Conservation (phyloP, 2,329 filamentous ascomycete genomes). For the Canariomyces notabilis region DNA sequence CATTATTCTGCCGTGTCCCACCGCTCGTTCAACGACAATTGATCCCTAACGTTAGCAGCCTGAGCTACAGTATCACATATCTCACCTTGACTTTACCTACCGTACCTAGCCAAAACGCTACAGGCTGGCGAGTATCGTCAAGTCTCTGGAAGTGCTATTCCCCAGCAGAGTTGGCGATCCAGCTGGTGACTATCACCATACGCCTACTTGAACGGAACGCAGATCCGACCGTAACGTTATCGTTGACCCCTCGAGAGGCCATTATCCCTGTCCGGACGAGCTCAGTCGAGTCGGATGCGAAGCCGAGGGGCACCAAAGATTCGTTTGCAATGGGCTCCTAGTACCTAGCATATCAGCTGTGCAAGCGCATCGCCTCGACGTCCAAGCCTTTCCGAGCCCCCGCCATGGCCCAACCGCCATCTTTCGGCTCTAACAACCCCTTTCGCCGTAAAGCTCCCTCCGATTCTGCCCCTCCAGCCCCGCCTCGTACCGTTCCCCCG, state of each 20-base stretch:
- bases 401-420: slow-evolving; percentile 32
- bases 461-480: slow-evolving; percentile 25
- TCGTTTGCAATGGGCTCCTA: slow-evolving; percentile 11
- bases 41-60: background rate
- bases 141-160: background rate
- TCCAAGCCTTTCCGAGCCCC: background rate
- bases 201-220: too few species aligned
- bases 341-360: slow-evolving; percentile 1
- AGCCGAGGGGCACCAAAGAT: slow-evolving; percentile 1
- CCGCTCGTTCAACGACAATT: slow-evolving; percentile 9
- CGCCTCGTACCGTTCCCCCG: slow-evolving; percentile 19
- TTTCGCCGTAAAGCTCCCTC: slow-evolving; percentile 43
- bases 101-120: background rate
- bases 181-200: too few species aligned
- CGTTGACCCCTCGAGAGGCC: too few species aligned
- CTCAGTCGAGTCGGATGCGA: slow-evolving; percentile 9
- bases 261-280: too few species aligned
- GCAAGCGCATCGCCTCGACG: background rate
- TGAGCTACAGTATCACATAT: background rate
- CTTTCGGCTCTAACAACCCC: slow-evolving; percentile 45
- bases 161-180: background rate
- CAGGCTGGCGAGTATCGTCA: background rate
- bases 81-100: background rate
- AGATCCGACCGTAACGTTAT: too few species aligned
- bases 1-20: slow-evolving; percentile 5